These are phyloP conservation scores for Ormosia emarginata DNA, from an alignment of 306 rosid species.

Conservation along the genomic window DNA sequence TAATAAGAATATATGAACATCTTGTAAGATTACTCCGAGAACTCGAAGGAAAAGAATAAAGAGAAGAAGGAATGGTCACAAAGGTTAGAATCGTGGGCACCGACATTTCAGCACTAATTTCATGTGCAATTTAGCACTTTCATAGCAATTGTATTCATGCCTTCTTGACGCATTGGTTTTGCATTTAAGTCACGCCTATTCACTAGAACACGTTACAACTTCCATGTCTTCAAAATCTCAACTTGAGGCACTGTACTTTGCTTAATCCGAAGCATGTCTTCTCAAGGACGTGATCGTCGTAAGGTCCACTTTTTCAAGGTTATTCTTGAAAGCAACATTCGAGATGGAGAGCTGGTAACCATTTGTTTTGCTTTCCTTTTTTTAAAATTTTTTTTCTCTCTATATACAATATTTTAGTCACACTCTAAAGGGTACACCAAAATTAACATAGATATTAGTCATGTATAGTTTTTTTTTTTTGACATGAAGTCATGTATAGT, in stretches of 20 bases:
- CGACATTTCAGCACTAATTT: too few species aligned
- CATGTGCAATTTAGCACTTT: too few species aligned
- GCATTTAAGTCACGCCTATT: not conserved
- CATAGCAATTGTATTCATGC: too few species aligned
- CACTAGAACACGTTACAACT: not conserved
- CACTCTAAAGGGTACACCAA: not conserved
- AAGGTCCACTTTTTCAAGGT: constrained; percentile 22
- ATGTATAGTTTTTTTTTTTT: not conserved
- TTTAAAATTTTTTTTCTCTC: not conserved
- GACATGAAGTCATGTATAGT: too few species aligned
- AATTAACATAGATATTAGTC: not conserved
- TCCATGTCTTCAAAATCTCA: not conserved
- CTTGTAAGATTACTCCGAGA: too few species aligned
- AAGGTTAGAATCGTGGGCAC: too few species aligned
- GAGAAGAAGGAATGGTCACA: too few species aligned
- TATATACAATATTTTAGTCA: not conserved
- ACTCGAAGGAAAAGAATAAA: too few species aligned
- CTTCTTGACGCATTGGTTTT: too few species aligned
- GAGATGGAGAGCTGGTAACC: constrained; percentile 7
- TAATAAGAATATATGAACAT: too few species aligned
- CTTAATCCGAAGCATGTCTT: not conserved
- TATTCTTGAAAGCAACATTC: constrained; percentile 10
- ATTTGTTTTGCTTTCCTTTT: not conserved
- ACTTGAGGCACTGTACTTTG: not conserved
- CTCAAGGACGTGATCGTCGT: not conserved